Base-by-base conservation (phyloP, 129 eudicot species). In the Erigeron canadensis region DNA sequence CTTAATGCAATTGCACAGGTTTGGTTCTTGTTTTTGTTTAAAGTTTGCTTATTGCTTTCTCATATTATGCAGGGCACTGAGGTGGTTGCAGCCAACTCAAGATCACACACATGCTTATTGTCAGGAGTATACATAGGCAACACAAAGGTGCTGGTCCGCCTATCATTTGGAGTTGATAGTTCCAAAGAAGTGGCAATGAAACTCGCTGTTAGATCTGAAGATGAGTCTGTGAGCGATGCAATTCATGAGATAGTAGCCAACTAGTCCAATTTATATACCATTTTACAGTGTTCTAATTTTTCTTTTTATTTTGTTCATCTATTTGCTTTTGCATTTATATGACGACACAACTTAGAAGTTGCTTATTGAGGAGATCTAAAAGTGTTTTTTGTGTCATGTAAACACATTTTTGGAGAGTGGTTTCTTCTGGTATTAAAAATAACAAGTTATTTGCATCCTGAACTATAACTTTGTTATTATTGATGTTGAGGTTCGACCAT, bases 171-270 rank as follows among this genome's bases (percentile, higher is more conserved):
- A 41, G 78, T 91, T 12, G 97, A 84, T 70, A 84, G 87, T 48
- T 77, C 83, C 44, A 88, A 84, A 74, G 96, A 91, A 73, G 97
- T 91, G 18, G 96, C 97, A 8, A 91, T 91, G 97, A 91, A 91
- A 77, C 84, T 91, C 62, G 87, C 94, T 22, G 97, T 91, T 9
- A 84, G 97, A 84, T 88, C 97, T 1, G 96, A 91, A 38, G 97
- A 91, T 65, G 85, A 66, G 75, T 65, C 70, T 47, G 90, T 91
- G 69, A 88, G 96, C 42, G 96, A 88, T 68, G 88, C 88, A 18
- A 91, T 91, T 75, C 97, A 91, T 61, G 97, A 91, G 63, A 85
- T 88, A 13, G 97, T 91, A 73, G 90, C 97, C 15, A 88, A 90
- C 80, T 88, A 91, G 72, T 48, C 66, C 28, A 4, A 11, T 55